Conservation (phyloP, 2,329 filamentous ascomycete genomes). For the Metarhizium robertsii region DNA sequence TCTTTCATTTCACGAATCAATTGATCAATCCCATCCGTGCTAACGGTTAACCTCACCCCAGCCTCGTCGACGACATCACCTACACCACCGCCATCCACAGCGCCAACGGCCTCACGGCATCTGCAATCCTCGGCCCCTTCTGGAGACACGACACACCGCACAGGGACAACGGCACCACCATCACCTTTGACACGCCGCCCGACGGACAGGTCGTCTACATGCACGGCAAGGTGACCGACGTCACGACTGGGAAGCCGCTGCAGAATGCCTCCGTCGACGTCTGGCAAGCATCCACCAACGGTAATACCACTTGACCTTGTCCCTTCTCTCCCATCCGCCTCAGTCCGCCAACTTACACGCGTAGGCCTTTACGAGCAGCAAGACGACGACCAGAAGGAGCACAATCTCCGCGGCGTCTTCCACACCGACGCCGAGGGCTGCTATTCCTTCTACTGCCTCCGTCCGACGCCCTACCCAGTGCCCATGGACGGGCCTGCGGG, state of each 20-base stretch:
- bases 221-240: constrained; percentile 50
- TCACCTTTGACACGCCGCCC: constrained; percentile 44
- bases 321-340: neutral
- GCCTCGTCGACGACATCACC: constrained; percentile 72
- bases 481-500: constrained; percentile 44
- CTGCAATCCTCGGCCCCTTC: constrained; percentile 78
- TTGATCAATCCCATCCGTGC: neutral
- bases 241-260: constrained; percentile 53
- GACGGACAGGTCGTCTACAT: constrained; percentile 49
- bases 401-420: constrained; percentile 67
- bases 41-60: constrained; percentile 10
- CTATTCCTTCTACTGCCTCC: constrained; percentile 53
- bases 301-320: constrained; percentile 19
- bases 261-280: constrained; percentile 60
- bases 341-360: neutral
- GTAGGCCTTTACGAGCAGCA: constrained; percentile 59
- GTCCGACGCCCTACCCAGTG: constrained; percentile 47
- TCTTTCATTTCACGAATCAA: neutral
- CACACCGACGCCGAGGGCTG: constrained; percentile 54
- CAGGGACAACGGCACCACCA: constrained; percentile 59
- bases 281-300: constrained; percentile 72
- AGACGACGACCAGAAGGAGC: constrained; percentile 58
- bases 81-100: constrained; percentile 44
- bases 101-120: constrained; percentile 50
- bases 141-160: constrained; percentile 66